Conservation (phyloP, 2,329 filamentous ascomycete species). For the Mycosphaerella sp. region DNA sequence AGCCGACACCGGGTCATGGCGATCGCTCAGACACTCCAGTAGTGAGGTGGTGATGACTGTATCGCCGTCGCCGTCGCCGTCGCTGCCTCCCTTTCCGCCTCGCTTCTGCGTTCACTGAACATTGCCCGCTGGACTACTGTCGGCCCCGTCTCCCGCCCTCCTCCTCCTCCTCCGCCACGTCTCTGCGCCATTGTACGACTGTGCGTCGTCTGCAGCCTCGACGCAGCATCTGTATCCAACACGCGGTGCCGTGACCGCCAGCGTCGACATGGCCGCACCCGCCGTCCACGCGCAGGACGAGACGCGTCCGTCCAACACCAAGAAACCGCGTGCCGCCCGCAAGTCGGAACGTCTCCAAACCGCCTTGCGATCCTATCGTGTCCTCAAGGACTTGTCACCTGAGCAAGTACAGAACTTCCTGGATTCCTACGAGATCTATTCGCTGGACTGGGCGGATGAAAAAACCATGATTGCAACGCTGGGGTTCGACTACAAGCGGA, state of each 20-base stretch:
- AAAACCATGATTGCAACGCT: constrained; percentile 26
- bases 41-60: neutral
- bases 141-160: too few relatives aligned
- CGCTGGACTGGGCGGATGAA: constrained; percentile 29
- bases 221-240: neutral
- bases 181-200: too few relatives aligned
- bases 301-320: neutral
- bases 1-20: neutral
- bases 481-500: constrained; percentile 26
- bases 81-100: neutral
- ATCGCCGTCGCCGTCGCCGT: neutral
- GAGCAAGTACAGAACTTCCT: constrained; percentile 29
- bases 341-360: constrained; percentile 22
- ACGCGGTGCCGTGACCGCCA: neutral
- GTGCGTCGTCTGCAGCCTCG: too few relatives aligned
- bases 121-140: too few relatives aligned
- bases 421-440: constrained; percentile 30
- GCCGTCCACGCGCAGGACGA: neutral
- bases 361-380: constrained; percentile 25
- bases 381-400: constrained; percentile 24
- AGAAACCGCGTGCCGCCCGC: constrained; percentile 10
- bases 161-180: too few relatives aligned
- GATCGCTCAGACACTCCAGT: neutral
- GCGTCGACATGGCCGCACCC: neutral
- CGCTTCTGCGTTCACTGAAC: neutral